Base-by-base conservation (phyloP, 331 rosid species). In the Cydonia oblonga region DNA sequence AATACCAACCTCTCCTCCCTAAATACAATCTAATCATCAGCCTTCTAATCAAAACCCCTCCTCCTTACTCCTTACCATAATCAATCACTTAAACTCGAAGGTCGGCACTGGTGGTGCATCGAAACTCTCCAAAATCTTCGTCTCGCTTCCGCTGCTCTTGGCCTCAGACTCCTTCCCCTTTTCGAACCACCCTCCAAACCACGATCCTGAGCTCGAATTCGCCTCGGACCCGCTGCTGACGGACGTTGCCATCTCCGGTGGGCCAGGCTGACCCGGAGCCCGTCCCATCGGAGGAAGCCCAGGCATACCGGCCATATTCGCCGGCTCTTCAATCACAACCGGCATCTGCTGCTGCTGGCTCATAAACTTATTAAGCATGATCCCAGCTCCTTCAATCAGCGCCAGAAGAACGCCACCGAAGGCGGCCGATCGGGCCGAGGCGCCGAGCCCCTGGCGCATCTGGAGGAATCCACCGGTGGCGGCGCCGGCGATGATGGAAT, bases 31-130 rank as follows among this genome's bases (percentile, higher is more conserved):
- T 24, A 58, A 58, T 58, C 29, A 58, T 15, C 64, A 26, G 7
- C 18, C n/a, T 59, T 13, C 33, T 14, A 59, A 25, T 1, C 33
- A 14, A 25, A 25, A 25, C 7, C 64, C 33, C 3, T 22, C 64
- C 30, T 12, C 64, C 64, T 59, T 23, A 13, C 6, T 24, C 64
- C 64, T 25, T 25, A 59, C 64, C 64, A 16, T 12, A 59, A 59
- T 59, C 33, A 59, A 59, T 59, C 64, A 59, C 64, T 90, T 93
- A 84, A 78, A 93, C 63, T 93, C 98, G 64, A 82, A 93, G 82
- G 56, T 93, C 2, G 98, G 98, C 59, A 90, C 84, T 0, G 98
- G 90, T 5, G 98, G 97, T 4, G 97, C 96, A 82, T 90, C 98
- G 46, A 90, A 93, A 69, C 98, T 93, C 85, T 93, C 98, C 90